Evolutionary conservation across 768 basidiomycete species (phyloP).

Genomic region (Trametes villosa): DNA sequence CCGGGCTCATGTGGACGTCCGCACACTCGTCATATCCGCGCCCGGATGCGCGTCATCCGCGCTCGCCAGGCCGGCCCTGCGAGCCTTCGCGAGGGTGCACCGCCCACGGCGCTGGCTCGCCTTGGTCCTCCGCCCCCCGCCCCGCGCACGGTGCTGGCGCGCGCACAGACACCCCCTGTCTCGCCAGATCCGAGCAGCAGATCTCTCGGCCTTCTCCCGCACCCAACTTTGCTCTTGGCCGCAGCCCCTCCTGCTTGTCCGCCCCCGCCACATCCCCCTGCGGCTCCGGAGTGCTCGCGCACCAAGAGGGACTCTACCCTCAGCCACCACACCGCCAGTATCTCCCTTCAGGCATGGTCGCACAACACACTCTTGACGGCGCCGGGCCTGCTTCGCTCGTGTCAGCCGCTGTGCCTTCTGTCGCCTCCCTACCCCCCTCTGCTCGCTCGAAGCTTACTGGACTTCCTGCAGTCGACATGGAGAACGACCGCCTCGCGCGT

Average conservation of each 20-base stretch:
- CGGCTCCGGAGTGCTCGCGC: not conserved
- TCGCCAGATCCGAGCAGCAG: conserved; percentile 6
- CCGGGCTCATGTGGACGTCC: conserved; percentile 6
- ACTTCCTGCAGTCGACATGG: conserved; percentile 16
- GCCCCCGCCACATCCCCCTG: conserved; percentile 11
- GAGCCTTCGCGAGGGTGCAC: not conserved
- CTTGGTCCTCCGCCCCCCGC: conserved; percentile 2
- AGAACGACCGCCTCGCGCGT: conserved; percentile 25
- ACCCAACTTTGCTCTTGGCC: not conserved
- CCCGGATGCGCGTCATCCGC: conserved; percentile 17
- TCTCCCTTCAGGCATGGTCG: not conserved
- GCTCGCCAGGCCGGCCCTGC: not conserved
- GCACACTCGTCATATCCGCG: conserved; percentile 14
- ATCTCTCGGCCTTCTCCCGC: not conserved
- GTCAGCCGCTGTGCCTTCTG: conserved; percentile 10
- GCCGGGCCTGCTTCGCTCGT: not conserved
- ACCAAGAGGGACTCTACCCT: not conserved
- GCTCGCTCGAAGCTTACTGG: conserved; percentile 20
- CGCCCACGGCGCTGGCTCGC: conserved; percentile 7
- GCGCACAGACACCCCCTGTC: conserved; percentile 8
- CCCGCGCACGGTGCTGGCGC: not conserved
- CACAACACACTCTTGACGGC: not conserved
- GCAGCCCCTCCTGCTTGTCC: conserved; percentile 4
- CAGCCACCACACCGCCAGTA: not conserved
- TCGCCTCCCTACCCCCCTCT: not conserved